A percentile compares a stretch with the other conserved stretches of the same genome.
phyloP scores from a whole-genome alignment of 495 filamentous ascomycete genomes.

The Penicillium cosmopolitanum region DNA sequence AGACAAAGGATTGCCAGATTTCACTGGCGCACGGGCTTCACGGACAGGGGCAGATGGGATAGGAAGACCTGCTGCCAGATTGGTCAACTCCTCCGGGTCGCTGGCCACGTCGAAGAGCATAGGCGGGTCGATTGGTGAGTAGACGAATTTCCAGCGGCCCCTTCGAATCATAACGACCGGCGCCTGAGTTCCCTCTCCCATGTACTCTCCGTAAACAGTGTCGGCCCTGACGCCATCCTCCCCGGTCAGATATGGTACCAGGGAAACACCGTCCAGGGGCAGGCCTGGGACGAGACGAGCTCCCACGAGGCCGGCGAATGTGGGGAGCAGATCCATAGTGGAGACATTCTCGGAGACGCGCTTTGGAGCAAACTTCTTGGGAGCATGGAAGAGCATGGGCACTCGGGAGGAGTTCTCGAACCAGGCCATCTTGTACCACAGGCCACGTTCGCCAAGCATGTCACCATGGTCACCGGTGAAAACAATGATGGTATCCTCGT shows the following conservation, averaged over 20 bases:
- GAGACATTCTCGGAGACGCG: slow-evolving; percentile 77
- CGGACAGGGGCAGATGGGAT: slow-evolving; percentile 24
- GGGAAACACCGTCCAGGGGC: slow-evolving; percentile 76
- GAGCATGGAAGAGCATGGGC: slow-evolving; percentile 76
- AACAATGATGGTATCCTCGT: slow-evolving; percentile 80
- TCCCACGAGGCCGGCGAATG: slow-evolving; percentile 78
- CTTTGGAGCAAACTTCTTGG: slow-evolving; percentile 66
- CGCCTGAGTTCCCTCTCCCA: slow-evolving; percentile 82
- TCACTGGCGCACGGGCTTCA: slow-evolving; percentile 13
- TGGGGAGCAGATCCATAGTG: slow-evolving; percentile 83
- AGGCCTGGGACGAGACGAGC: slow-evolving; percentile 61
- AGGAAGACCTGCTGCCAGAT: slow-evolving; percentile 58
- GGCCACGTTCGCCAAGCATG: slow-evolving; percentile 85
- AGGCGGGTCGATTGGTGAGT: slow-evolving; percentile 76
- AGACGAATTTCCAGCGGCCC: slow-evolving; percentile 81
- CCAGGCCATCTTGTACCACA: slow-evolving; percentile 97
- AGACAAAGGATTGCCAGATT: slow-evolving; percentile 17
- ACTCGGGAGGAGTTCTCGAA: slow-evolving; percentile 84
- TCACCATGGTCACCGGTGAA: slow-evolving; percentile 92
- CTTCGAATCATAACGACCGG: slow-evolving; percentile 91
- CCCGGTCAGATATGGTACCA: slow-evolving; percentile 72
- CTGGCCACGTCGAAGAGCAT: slow-evolving; percentile 74
- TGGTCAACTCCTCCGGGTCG: slow-evolving; percentile 75
- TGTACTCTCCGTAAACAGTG: slow-evolving; percentile 85
- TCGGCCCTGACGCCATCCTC: slow-evolving; percentile 59